Base-by-base conservation (phyloP, 2,329 filamentous ascomycete genomes). In the Trichoderma gracile region DNA sequence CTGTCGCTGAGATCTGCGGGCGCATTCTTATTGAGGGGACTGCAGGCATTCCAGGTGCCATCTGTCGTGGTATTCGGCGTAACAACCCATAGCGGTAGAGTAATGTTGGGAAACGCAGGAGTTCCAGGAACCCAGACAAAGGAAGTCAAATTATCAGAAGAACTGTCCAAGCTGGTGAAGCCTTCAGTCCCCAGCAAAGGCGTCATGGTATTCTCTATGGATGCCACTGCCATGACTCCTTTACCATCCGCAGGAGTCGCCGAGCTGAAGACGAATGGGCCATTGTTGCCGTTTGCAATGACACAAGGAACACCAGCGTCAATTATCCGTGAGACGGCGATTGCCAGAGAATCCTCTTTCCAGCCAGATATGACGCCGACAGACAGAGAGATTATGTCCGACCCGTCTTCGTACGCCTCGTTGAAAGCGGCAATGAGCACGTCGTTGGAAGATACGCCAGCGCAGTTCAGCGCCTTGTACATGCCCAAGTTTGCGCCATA, bases 1-100 rank as follows among this genome's bases (percentile, higher is more conserved):
- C 82, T 78, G 30, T 77, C 77, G 54, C 81, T 81, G 14, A 90
- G 78, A 68, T 88, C 82, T 0, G 85, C 15, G 3, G 58, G 84
- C 0, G 83, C 85, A 64, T 78, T 75, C 14, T 75, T 78, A 2
- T 84, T 83, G 43, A 82, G 79, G 5, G 82, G 73, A 2, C 78
- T 71, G 69, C 87, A 89, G 12, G 77, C 85, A 66, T 84, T 80
- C 46, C 80, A 77, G 0, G 75, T 67, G 38, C 81, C 77, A 3
- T 61, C 47, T 5, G 38, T 33, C 14, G 78, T 77, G 15, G 79
- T 79, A 73, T 88, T 78, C 64, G 79, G 79, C 71, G 75, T 82
- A 33, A 78, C 77, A 9, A 83, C 73, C 76, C 80, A 85, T 0
- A 86, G 74, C 0, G 81, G 79, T 3, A 84, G 76, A 53, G 58